Percentiles rank a stretch among this genome's conserved stretches.
Conservation (phyloP, 2,329 filamentous ascomycete genomes). For the Cordyceps cateniannulata region DNA sequence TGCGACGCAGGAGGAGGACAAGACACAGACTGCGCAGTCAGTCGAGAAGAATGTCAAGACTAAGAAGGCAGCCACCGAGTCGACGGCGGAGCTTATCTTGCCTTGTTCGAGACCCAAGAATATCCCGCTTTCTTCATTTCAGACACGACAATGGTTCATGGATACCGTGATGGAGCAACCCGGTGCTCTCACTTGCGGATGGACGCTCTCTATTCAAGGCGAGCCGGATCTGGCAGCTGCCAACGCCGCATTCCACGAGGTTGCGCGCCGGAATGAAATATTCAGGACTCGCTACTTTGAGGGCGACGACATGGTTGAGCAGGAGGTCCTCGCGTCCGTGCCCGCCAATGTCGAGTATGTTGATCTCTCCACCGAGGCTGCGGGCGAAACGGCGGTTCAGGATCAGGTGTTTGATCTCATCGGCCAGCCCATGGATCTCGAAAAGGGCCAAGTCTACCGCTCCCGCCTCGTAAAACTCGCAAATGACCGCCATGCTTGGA, state of each 20-base stretch:
- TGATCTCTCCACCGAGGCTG: background rate
- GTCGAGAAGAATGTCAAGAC: background rate
- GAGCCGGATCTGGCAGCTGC: background rate
- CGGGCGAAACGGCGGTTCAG: background rate
- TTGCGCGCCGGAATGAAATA: background rate
- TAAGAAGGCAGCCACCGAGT: background rate
- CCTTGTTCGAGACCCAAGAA: background rate
- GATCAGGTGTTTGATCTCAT: background rate
- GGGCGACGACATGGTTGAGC: conserved; percentile 3
- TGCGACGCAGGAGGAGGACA: background rate
- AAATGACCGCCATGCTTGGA: background rate
- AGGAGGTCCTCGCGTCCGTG: background rate
- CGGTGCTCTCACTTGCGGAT: background rate
- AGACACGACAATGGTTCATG: conserved; percentile 5
- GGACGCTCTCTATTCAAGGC: background rate
- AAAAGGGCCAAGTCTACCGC: background rate
- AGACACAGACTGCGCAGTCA: background rate
- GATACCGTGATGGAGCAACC: background rate
- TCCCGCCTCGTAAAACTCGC: background rate
- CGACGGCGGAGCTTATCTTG: background rate
- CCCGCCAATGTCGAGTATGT: background rate
- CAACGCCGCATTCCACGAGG: background rate
- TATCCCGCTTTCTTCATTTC: background rate
- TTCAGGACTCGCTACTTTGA: background rate
- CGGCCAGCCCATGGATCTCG: background rate